Base-by-base conservation (phyloP, 805 yeast genomes). In the Ascoidea rubescens region DNA sequence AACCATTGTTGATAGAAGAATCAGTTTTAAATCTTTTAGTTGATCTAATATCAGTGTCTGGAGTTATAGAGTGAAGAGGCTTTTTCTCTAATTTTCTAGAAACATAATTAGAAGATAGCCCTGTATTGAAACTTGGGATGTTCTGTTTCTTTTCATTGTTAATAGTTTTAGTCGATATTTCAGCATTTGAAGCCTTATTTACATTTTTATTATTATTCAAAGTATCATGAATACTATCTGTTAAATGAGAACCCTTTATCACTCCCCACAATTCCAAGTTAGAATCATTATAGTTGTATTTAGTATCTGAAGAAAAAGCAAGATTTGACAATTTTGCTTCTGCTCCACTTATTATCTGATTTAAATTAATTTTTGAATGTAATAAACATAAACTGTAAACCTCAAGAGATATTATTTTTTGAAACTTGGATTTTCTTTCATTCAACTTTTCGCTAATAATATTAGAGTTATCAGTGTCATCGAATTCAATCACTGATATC, bases 301-400 rank as follows among this genome's bases (percentile, higher is more conserved):
- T 28, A 14, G 52, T 42, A 47, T 50, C 50, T 31, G 49, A 48
- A 28, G 46, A 33, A n/a, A n/a, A n/a, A n/a, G n/a, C n/a, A n/a
- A n/a, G n/a, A n/a, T n/a, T n/a, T 10, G 14, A 32, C 8, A 56
- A 31, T 12, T 14, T 47, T 16, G 45, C n/a, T 16, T 56, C 55
- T 5, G 48, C 53, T 4, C 53, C 55, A 7, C 51, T 14, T 6
- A 55, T 46, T 14, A 53, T 50, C 43, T 55, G 55, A n/a, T 31
- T 32, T 28, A 56, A n/a, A 8, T 50, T 52, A 44, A 33, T 47
- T 30, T n/a, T n/a, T 37, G 45, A 21, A 12, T 60, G 55, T 50
- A 52, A 51, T 2, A 59, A 56, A 43, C 61, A 56, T 43, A 75
- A 54, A 31, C 75, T 56, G 58, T 74, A 75, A 0, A 75, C 66